Evolutionary conservation across 2,329 filamentous ascomycete species (phyloP).

Genomic region (Cordyceps cicadae): DNA sequence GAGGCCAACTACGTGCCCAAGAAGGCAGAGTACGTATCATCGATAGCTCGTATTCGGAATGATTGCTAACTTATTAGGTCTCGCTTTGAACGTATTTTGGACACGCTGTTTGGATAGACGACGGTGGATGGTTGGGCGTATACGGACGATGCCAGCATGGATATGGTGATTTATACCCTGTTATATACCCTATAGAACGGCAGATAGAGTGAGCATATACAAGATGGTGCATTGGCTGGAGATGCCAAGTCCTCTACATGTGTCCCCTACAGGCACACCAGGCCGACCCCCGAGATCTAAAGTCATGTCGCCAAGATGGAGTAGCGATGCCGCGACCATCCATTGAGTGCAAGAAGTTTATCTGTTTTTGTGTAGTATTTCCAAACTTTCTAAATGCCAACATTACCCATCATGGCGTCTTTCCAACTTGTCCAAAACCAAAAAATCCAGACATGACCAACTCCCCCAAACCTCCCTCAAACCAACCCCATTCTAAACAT

Average conservation of each 20-base stretch:
- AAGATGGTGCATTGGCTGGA: neutral
- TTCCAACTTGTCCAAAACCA: neutral
- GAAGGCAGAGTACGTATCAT: conserved; percentile 40
- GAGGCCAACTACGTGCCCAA: conserved; percentile 48
- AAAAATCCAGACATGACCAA: neutral
- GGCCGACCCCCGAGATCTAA: no score
- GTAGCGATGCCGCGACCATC: no score
- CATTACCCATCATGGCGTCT: neutral
- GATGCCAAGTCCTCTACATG: no score
- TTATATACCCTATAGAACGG: neutral
- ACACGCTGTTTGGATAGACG: conserved; percentile 16
- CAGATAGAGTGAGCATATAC: neutral
- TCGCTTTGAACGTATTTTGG: conserved; percentile 17
- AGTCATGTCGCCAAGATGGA: no score
- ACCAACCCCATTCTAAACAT: neutral
- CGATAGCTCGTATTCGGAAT: neutral
- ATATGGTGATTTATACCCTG: neutral
- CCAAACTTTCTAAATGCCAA: neutral
- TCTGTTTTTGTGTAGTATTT: neutral
- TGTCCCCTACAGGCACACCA: no score
- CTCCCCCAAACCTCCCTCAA: neutral
- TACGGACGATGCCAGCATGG: neutral
- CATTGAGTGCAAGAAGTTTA: no score
- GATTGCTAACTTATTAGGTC: conserved; percentile 1
- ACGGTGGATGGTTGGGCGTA: neutral